Evolutionary conservation across 805 yeast genomes (phyloP), one percentile per base, ranked within the genome.

Genomic region (Zygoascus flipseniorum): DNA sequence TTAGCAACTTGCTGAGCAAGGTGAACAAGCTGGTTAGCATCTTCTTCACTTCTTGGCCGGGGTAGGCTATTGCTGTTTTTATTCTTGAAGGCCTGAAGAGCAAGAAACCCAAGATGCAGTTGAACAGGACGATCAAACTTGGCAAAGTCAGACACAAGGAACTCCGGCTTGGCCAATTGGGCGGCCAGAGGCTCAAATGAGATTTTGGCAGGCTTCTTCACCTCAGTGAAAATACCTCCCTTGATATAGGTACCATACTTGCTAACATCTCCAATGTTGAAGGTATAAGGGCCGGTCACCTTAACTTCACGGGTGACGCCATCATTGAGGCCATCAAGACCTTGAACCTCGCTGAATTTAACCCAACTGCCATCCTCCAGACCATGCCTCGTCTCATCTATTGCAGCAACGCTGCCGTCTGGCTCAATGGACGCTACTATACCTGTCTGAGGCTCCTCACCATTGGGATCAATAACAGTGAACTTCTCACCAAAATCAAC

Each of bases 261-360:
- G 20, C 72, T 63, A 0, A 77, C 75, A 20, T 71, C 65, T 14
- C 78, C 81, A 55, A 92, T 80, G 65, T 80, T 82, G 76, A 86
- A 93, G 2, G 97, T 95, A 66, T 80, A 89, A n/a, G 99, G 99
- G 14, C 98, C 99, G 56, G 86, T 75, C 1, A 89, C 97, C 65
- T 82, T 85, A 51, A 93, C 80, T 65, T 86, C 85, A 66, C 76
- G 81, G 14, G 89, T 78, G 53, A 77, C 71, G 5, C 92, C 95
- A 60, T 82, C 83, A 67, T 90, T 87, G 57, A 89, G 72, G 57
- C 76, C 76, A 9, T 78, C 82, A 65, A 89, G 75, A 42, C 98
- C 98, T 64, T 83, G 79, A 39, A 90, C 84, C 70, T 90, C 98
- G 13, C 85, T 66, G 63, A 93, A 89, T 68, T 85, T 86, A 52